Evolutionary conservation across 768 basidiomycete genomes (phyloP).

Genomic region (Podaxis carcinomalis): DNA sequence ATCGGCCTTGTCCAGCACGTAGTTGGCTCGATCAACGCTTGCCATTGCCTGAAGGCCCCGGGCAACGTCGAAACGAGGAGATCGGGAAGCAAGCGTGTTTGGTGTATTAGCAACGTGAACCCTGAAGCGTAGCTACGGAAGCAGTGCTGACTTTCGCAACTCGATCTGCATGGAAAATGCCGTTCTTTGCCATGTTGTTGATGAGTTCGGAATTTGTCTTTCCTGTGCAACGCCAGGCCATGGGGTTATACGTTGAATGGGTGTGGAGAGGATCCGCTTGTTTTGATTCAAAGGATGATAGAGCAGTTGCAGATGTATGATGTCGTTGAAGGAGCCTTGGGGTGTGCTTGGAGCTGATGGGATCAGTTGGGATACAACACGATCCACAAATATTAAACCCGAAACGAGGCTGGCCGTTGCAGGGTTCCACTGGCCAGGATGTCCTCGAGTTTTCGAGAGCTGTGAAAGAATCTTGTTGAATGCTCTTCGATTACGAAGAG

Average conservation of each 20-base stretch:
- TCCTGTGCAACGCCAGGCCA: conserved; percentile 85
- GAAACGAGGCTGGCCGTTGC: background rate
- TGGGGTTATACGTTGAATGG: conserved; percentile 21
- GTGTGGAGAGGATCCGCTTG: background rate
- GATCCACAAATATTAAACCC: background rate
- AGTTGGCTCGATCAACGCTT: conserved; percentile 66
- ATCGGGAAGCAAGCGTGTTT: background rate
- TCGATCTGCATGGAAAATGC: conserved; percentile 51
- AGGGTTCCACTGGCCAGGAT: background rate
- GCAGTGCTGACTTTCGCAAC: conserved; percentile 47
- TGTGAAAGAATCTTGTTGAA: background rate
- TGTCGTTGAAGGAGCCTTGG: background rate
- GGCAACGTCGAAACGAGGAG: background rate
- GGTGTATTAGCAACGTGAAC: background rate
- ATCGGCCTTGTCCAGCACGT: conserved; percentile 41
- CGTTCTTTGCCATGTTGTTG: conserved; percentile 50
- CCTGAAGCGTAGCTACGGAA: background rate
- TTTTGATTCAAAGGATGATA: background rate
- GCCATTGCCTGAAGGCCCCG: conserved; percentile 54
- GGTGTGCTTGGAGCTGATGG: conserved; percentile 7
- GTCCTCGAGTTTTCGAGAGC: background rate
- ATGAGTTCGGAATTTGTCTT: conserved; percentile 70
- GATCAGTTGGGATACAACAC: conserved; percentile 1
- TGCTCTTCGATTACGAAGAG: background rate
- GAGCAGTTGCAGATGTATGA: background rate